These are phyloP conservation scores for Tylopilus sp. DNA, from an alignment of 768 basidiomycete genomes.

Conservation along the genomic window DNA sequence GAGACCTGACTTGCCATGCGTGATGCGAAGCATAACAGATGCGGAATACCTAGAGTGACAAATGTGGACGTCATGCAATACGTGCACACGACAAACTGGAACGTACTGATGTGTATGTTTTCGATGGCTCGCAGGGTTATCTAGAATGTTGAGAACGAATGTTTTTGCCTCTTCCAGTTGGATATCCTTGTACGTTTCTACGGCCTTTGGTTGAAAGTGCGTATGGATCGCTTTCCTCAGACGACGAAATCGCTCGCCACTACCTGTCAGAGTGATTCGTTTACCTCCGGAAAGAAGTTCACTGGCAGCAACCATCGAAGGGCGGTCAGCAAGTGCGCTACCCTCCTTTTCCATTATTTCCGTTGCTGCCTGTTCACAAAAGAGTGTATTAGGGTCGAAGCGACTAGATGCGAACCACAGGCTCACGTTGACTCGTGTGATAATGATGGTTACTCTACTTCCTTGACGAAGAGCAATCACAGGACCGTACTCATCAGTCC, in stretches of 20 bases:
- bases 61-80: neutral
- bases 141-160: slow-evolving; percentile 29
- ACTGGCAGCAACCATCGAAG: slow-evolving; percentile 48
- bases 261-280: slow-evolving; percentile 45
- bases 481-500: slow-evolving; percentile 57
- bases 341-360: slow-evolving; percentile 66
- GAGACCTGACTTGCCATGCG: slow-evolving; percentile 22
- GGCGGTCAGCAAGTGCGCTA: slow-evolving; percentile 47
- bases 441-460: slow-evolving; percentile 11
- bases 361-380: slow-evolving; percentile 43
- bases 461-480: slow-evolving; percentile 55
- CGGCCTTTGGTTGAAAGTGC: slow-evolving; percentile 48
- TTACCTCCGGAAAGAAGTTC: slow-evolving; percentile 55
- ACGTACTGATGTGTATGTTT: slow-evolving; percentile 45
- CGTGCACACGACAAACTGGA: slow-evolving; percentile 20
- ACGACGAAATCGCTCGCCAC: slow-evolving; percentile 53
- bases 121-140: slow-evolving; percentile 34
- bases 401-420: neutral
- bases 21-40: slow-evolving; percentile 23
- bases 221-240: slow-evolving; percentile 53
- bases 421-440: slow-evolving; percentile 19
- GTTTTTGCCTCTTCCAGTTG: slow-evolving; percentile 35
- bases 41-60: slow-evolving; percentile 23
- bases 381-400: neutral
- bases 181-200: slow-evolving; percentile 42